Conservation (phyloP, 108 stramenopile genomes). For the Licmophora abbreviata region DNA sequence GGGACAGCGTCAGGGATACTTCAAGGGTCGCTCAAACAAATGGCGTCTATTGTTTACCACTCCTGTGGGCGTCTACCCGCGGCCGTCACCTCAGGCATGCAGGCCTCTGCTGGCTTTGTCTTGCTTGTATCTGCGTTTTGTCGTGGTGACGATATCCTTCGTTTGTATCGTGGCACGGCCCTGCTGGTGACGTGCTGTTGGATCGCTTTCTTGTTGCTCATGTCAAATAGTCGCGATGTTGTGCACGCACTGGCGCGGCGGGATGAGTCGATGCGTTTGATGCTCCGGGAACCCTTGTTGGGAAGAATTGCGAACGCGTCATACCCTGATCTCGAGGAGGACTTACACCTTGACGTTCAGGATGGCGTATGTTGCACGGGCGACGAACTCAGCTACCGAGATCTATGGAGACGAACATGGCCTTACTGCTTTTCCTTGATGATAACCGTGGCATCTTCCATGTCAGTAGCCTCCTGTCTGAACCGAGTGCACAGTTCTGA, state of each 20-base stretch:
- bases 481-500: constrained; percentile 24
- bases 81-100: constrained; percentile 30
- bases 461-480: constrained; percentile 38
- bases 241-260: constrained; percentile 15
- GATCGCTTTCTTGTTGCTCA: constrained; percentile 13
- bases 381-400: constrained; percentile 7
- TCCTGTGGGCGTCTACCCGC: constrained; percentile 17
- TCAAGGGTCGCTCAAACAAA: constrained; percentile 34
- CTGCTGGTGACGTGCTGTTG: constrained; percentile 10
- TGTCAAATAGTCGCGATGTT: constrained; percentile 10
- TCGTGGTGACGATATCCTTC: constrained; percentile 1
- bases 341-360: neutral
- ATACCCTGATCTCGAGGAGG: constrained; percentile 1
- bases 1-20: constrained; percentile 15
- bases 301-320: too few relatives aligned
- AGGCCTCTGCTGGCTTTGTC: constrained; percentile 29
- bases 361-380: neutral
- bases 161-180: constrained; percentile 15
- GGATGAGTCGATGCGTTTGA: constrained; percentile 8
- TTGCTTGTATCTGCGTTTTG: constrained; percentile 16
- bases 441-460: constrained; percentile 22
- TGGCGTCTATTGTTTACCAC: constrained; percentile 28
- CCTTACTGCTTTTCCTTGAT: constrained; percentile 16
- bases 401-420: constrained; percentile 11
- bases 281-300: neutral